Evolutionary conservation across 139 green algal species (phyloP), one percentile per base, ranked within the genome.

Genomic region (Diplosphaera chodatii): DNA sequence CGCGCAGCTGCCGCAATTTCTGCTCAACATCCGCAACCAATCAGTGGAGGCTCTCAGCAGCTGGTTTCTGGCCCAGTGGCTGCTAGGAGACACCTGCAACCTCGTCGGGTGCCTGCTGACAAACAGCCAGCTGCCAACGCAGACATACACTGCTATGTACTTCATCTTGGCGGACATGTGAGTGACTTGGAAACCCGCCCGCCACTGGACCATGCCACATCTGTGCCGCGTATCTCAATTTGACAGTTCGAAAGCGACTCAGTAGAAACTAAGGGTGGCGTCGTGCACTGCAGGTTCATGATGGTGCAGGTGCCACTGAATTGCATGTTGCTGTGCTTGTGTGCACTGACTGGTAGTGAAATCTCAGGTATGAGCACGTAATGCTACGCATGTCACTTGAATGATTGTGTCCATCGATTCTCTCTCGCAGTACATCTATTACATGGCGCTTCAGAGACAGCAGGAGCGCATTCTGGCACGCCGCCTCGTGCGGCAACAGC

Each of bases 61-160:
- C 23, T 96, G 78, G 81, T 98, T 98, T 69, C 78, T 98, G 22
- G 87, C 89, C 4, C 73, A 96, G 76, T 96, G 91, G 89, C 83
- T 94, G 32, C 67, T 92, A 75, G 85, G 89, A 5, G 83, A 91
- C 80, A 85, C 84, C 18, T 81, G 71, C 63, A 91, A 97, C 76
- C 80, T 97, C 29, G 63, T 96, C 32, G 93, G 92, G 1, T 90
- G 83, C 33, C 66, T 97, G 21, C 71, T 96, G 41, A 89, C 89
- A 32, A 91, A 90, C 22, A 76, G 93, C 74, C 92, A 97, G 84
- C 83, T 92, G 71, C 77, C 84, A 16, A 96, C 92, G 1, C 67
- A 87, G 29, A 82, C 79, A 31, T 83, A 88, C 62, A 93, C 88
- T 1, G 88, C 88, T 4, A 78, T 84, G 64, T 88, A 68, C 31